phyloP scores from a whole-genome alignment of 345 rosid genomes.

The Euphorbia pulcherrima region DNA sequence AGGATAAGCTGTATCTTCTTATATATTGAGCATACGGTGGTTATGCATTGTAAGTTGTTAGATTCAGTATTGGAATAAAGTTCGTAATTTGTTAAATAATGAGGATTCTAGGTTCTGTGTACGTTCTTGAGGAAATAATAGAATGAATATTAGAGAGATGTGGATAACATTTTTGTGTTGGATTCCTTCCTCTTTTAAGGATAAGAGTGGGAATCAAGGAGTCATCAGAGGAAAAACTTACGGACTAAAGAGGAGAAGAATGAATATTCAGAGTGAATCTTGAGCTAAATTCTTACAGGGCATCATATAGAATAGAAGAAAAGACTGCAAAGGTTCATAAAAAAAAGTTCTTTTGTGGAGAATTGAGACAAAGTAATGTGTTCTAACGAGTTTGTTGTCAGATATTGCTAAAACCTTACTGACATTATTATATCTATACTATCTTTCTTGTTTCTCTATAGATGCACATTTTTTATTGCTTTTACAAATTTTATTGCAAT shows the following conservation, averaged over 20 bases:
- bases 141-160: background rate
- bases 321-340: background rate
- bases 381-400: background rate
- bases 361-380: background rate
- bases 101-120: background rate
- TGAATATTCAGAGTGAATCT: background rate
- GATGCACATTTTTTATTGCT: background rate
- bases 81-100: background rate
- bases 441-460: background rate
- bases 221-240: background rate
- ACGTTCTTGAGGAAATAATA: background rate
- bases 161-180: background rate
- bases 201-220: background rate
- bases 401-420: background rate
- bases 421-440: background rate
- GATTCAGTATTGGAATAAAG: background rate
- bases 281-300: background rate
- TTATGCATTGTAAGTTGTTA: background rate
- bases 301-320: background rate
- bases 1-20: background rate
- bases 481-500: background rate
- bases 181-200: background rate
- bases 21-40: background rate
- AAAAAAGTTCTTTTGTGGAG: background rate
- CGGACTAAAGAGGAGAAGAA: background rate